Percentiles rank a stretch among this genome's conserved stretches.
These are phyloP conservation scores for Ogataea methylovora DNA, from an alignment of 805 yeast genomes.

Conservation along the genomic window DNA sequence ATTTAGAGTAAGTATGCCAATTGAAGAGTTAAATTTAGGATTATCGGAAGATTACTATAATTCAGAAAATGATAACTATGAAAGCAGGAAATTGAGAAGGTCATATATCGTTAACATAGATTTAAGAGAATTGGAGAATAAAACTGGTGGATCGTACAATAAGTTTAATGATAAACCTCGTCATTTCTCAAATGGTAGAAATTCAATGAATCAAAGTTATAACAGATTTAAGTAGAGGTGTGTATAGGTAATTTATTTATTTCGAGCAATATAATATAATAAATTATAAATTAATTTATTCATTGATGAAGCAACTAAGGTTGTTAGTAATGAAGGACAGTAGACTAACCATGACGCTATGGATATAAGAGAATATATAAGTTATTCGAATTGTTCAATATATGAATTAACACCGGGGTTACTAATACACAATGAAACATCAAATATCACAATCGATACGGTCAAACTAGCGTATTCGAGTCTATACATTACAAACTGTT, in stretches of 20 bases:
- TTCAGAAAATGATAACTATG: constrained; percentile 1
- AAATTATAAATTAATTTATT: too few relatives aligned
- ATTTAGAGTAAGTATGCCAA: constrained; percentile 34
- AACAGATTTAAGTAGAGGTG: too few relatives aligned
- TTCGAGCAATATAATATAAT: too few relatives aligned
- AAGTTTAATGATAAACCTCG: not conserved
- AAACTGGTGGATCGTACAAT: not conserved
- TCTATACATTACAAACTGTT: constrained; percentile 41
- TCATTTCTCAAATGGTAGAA: too few relatives aligned
- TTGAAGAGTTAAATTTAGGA: constrained; percentile 19
- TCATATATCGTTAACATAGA: constrained; percentile 36
- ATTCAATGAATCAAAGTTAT: too few relatives aligned
- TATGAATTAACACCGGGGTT: constrained; percentile 7
- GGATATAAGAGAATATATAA: too few relatives aligned
- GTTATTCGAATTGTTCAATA: too few relatives aligned
- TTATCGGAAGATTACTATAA: constrained; percentile 11
- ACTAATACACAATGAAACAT: not conserved
- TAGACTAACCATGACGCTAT: too few relatives aligned
- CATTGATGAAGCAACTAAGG: too few relatives aligned
- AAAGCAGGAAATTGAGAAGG: constrained; percentile 22
- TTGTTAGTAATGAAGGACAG: too few relatives aligned
- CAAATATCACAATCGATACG: not conserved
- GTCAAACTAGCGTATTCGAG: constrained; percentile 25
- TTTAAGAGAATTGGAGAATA: constrained; percentile 24
- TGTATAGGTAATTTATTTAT: too few relatives aligned